These are phyloP conservation scores for Globisporangium ultimum DNA, from an alignment of 352 stramenopile genomes.

Conservation along the genomic window DNA sequence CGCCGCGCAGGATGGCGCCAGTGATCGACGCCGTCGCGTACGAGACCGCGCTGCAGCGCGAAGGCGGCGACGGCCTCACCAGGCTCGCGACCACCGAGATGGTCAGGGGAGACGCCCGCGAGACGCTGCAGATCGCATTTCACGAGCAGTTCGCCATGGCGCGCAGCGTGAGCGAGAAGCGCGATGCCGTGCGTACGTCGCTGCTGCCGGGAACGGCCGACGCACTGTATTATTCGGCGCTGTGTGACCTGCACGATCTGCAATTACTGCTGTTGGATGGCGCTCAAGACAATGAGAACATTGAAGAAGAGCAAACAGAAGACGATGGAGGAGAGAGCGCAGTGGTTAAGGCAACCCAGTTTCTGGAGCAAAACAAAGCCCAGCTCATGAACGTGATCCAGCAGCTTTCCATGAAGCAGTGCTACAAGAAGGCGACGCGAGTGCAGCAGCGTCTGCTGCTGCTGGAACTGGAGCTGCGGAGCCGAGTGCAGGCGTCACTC, in stretches of 20 bases:
- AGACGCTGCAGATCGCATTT: constrained; percentile 17
- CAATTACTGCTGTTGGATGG: constrained; percentile 28
- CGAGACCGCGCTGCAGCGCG: constrained; percentile 17
- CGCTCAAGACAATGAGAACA: not conserved
- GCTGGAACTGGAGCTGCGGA: constrained; percentile 38
- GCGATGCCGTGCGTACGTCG: constrained; percentile 17
- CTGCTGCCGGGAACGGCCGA: constrained; percentile 23
- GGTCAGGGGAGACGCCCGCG: constrained; percentile 14
- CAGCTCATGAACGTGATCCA: constrained; percentile 21
- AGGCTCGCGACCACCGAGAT: not conserved
- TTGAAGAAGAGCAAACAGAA: not conserved
- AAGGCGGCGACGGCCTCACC: constrained; percentile 12
- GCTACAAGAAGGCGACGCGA: constrained; percentile 24
- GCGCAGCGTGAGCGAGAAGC: constrained; percentile 20
- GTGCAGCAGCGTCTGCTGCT: constrained; percentile 31
- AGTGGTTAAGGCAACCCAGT: constrained; percentile 14
- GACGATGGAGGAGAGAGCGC: not conserved
- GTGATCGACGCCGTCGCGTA: not conserved
- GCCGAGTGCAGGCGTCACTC: constrained; percentile 16
- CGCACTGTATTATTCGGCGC: constrained; percentile 26
- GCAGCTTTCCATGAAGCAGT: constrained; percentile 17
- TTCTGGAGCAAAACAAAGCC: constrained; percentile 14
- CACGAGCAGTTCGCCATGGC: constrained; percentile 30
- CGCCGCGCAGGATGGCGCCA: no score
- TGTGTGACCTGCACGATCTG: constrained; percentile 32